phyloP scores from a whole-genome alignment of 768 basidiomycete species.

The Leucocoprinus sp. region DNA sequence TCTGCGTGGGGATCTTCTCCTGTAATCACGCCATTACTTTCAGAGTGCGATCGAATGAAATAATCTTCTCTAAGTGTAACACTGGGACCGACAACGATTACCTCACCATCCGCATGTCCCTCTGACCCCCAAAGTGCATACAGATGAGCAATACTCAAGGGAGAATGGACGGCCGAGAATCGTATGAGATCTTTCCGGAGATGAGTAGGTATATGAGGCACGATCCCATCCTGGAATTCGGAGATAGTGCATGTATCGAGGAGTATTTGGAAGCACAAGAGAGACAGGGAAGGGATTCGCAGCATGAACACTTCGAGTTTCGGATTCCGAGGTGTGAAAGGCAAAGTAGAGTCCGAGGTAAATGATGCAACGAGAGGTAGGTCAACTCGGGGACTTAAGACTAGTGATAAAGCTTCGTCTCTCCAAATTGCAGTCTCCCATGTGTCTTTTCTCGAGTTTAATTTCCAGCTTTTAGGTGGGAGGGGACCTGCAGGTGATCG shows the following conservation, averaged over 20 bases:
- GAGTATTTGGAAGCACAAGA: constrained; percentile 50
- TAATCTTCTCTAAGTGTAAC: constrained; percentile 35
- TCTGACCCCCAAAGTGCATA: constrained; percentile 40
- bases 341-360: constrained; percentile 12
- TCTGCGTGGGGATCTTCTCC: constrained; percentile 1
- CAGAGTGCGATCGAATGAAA: constrained; percentile 23
- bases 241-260: constrained; percentile 27
- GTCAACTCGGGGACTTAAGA: constrained; percentile 28
- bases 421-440: constrained; percentile 39
- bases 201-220: constrained; percentile 48
- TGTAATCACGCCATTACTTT: constrained; percentile 2
- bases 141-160: constrained; percentile 43
- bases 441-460: constrained; percentile 21
- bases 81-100: constrained; percentile 53
- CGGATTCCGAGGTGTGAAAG: too few species aligned
- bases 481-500: constrained; percentile 32
- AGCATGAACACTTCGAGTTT: neutral
- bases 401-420: constrained; percentile 43
- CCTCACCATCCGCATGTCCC: constrained; percentile 53
- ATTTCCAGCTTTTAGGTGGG: constrained; percentile 54
- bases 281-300: constrained; percentile 41
- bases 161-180: constrained; percentile 47
- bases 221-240: constrained; percentile 38
- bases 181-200: constrained; percentile 52
- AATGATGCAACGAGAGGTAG: constrained; percentile 2